phyloP scores from a whole-genome alignment of 2,329 filamentous ascomycete species.

The Exophiala sideris region DNA sequence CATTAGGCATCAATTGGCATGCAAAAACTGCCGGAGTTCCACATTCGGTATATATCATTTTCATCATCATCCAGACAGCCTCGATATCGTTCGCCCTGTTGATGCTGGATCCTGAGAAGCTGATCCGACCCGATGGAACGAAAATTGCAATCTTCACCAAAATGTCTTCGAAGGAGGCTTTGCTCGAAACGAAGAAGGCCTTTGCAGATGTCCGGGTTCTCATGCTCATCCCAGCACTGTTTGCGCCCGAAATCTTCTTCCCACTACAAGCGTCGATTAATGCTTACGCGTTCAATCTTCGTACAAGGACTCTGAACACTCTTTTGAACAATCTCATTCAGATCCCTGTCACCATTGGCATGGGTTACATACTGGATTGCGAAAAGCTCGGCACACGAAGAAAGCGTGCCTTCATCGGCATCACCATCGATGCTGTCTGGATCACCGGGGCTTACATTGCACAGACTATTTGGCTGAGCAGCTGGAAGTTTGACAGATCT shows the following conservation, averaged over 20 bases:
- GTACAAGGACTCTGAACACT: constrained; percentile 1
- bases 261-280: constrained; percentile 4
- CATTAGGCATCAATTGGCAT: constrained; percentile 3
- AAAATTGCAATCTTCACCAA: not conserved
- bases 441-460: constrained; percentile 8
- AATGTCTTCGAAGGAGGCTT: not conserved
- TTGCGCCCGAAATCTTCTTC: constrained; percentile 4
- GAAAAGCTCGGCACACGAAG: constrained; percentile 1
- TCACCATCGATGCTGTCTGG: constrained; percentile 7
- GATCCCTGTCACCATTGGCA: constrained; percentile 4
- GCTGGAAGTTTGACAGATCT: constrained; percentile 2
- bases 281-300: constrained; percentile 6
- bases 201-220: not conserved
- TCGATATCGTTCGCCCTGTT: not conserved
- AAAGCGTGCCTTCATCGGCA: not conserved
- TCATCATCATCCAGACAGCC: not conserved
- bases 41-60: constrained; percentile 1
- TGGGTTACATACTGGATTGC: constrained; percentile 1
- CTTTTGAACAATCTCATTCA: constrained; percentile 8
- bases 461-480: not conserved
- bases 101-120: not conserved
- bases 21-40: not conserved
- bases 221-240: not conserved
- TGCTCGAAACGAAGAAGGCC: not conserved
- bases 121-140: not conserved